Evolutionary conservation across 208 protist genomes (phyloP).

Genomic region (Crithidia expoeki): DNA sequence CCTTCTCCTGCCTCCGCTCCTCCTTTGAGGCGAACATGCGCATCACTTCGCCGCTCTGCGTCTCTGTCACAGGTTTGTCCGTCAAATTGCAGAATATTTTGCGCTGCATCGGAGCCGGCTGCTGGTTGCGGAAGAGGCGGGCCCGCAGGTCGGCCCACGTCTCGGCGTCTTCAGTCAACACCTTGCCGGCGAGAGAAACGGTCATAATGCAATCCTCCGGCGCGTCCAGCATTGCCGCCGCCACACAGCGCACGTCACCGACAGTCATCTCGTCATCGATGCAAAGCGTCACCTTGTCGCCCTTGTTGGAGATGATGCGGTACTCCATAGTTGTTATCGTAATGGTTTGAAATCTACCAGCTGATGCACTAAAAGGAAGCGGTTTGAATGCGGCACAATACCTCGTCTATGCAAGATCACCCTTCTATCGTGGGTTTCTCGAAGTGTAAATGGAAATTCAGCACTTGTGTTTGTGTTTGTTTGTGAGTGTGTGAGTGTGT

Average conservation of each 20-base stretch:
- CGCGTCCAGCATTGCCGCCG: constrained; percentile 61
- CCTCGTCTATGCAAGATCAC: too few relatives aligned
- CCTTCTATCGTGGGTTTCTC: too few relatives aligned
- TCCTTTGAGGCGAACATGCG: constrained; percentile 44
- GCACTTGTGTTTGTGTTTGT: too few relatives aligned
- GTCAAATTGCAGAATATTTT: constrained; percentile 76
- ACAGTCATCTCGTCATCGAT: constrained; percentile 81
- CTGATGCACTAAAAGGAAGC: too few relatives aligned
- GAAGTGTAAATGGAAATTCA: too few relatives aligned
- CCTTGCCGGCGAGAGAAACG: constrained; percentile 69
- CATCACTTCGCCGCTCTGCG: constrained; percentile 49
- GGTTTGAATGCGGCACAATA: too few relatives aligned
- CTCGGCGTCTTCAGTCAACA: constrained; percentile 46
- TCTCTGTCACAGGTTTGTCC: constrained; percentile 25
- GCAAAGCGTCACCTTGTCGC: constrained; percentile 60
- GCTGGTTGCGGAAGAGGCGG: constrained; percentile 16
- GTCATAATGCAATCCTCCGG: constrained; percentile 43
- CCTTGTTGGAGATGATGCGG: constrained; percentile 64
- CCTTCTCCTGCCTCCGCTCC: constrained; percentile 33
- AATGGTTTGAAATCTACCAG: too few relatives aligned
- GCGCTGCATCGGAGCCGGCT: constrained; percentile 29
- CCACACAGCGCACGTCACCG: constrained; percentile 69
- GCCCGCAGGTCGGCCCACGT: constrained; percentile 42
- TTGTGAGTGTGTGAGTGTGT: neutral
- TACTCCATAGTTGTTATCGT: constrained; percentile 59